Evolutionary conservation across 345 rosid species (phyloP).

Genomic region (Kandelia obovata): DNA sequence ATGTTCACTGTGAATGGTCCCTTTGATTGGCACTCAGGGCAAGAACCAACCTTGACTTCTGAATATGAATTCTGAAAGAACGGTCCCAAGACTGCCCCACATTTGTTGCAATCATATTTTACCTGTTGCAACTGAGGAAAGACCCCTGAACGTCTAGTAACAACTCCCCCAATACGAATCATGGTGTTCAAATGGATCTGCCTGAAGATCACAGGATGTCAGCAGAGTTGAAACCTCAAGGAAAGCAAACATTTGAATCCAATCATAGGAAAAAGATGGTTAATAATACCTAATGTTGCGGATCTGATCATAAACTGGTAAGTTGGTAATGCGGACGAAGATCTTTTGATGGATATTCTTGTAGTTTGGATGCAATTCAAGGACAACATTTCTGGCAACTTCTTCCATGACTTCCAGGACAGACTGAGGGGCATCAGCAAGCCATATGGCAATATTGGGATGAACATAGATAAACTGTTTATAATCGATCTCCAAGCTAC

Average conservation of each 20-base stretch:
- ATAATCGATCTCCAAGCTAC: constrained; percentile 91
- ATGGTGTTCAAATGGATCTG: constrained; percentile 95
- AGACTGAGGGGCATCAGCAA: constrained; percentile 97
- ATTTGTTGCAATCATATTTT: constrained; percentile 94
- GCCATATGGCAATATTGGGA: constrained; percentile 96
- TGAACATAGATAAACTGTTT: constrained; percentile 81
- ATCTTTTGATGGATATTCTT: constrained; percentile 81
- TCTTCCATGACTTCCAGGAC: constrained; percentile 98
- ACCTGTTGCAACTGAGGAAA: constrained; percentile 98
- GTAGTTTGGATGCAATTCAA: constrained; percentile 84
- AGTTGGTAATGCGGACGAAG: constrained; percentile 75
- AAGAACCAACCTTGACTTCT: constrained; percentile 97
- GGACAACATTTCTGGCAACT: constrained; percentile 68
- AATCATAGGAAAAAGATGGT: background rate
- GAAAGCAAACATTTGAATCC: background rate
- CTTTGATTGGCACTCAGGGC: constrained; percentile 96
- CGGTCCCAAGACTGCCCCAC: constrained; percentile 87
- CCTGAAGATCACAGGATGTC: constrained; percentile 40
- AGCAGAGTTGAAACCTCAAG: constrained; percentile 5
- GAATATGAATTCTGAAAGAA: constrained; percentile 97
- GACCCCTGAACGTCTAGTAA: constrained; percentile 95
- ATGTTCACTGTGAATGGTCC: constrained; percentile 94
- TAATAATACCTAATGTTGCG: constrained; percentile 70
- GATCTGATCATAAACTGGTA: constrained; percentile 95
- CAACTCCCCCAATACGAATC: constrained; percentile 99